Evolutionary conservation across 495 filamentous ascomycete genomes (phyloP).

Genomic region (Lasiosphaeria ovina): DNA sequence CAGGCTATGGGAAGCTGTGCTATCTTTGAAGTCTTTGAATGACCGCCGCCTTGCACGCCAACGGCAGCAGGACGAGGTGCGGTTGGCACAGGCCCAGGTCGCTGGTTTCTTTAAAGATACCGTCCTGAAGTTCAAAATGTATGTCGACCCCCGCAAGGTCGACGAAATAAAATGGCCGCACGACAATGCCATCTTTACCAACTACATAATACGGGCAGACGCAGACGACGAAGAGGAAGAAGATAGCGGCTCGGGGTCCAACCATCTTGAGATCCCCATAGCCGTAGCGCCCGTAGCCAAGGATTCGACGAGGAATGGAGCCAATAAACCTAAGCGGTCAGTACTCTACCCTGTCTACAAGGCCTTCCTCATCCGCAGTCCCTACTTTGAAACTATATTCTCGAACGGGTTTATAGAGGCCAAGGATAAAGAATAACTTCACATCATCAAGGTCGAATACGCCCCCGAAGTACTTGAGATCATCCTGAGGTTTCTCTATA

Average conservation of each 20-base stretch:
- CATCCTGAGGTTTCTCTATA: conserved; percentile 84
- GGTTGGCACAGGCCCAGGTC: conserved; percentile 73
- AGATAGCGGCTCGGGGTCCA: conserved; percentile 18
- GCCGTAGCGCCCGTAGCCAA: conserved; percentile 40
- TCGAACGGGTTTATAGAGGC: conserved; percentile 82
- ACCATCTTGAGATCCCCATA: conserved; percentile 59
- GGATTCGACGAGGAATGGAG: conserved; percentile 17
- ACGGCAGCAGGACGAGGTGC: conserved; percentile 73
- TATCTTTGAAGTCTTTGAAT: conserved; percentile 60
- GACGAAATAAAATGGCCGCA: conserved; percentile 74
- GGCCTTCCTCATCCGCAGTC: conserved; percentile 88
- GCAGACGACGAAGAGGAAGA: conserved; percentile 54
- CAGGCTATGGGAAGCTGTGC: conserved; percentile 71
- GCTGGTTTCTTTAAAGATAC: conserved; percentile 71
- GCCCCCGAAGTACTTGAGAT: conserved; percentile 78
- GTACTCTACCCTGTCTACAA: conserved; percentile 81
- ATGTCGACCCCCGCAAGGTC: conserved; percentile 60
- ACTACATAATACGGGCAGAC: conserved; percentile 81
- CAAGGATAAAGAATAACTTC: conserved; percentile 68
- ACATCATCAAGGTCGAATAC: conserved; percentile 80
- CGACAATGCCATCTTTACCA: conserved; percentile 84
- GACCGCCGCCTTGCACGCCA: conserved; percentile 77
- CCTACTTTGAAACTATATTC: conserved; percentile 97
- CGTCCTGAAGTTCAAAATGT: conserved; percentile 70
- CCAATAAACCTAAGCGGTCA: conserved; percentile 47